Evolutionary conservation across 1,139 yeast species (phyloP).

Genomic region (Suhomyces coccinellae): DNA sequence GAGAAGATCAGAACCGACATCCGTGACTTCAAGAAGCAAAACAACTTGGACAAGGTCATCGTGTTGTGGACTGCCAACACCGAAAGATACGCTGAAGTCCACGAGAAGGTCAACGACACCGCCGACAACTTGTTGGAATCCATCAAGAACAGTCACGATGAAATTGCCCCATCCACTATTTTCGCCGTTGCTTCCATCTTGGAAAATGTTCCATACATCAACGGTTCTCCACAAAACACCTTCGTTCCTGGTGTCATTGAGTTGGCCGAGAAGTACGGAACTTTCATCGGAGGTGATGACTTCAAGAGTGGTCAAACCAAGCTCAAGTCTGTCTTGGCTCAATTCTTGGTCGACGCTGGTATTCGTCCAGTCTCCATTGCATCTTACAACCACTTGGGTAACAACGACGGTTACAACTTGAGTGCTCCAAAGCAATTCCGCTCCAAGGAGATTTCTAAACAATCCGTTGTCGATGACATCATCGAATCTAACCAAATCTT

Average conservation of each 20-base stretch:
- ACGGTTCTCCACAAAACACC: slow-evolving; percentile 97
- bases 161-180: slow-evolving; percentile 86
- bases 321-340: slow-evolving; percentile 91
- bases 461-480: slow-evolving; percentile 92
- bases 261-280: slow-evolving; percentile 73
- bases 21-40: slow-evolving; percentile 69
- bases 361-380: slow-evolving; percentile 93
- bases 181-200: slow-evolving; percentile 92
- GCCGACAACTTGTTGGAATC: slow-evolving; percentile 75
- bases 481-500: slow-evolving; percentile 84
- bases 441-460: slow-evolving; percentile 92
- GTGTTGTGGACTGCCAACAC: slow-evolving; percentile 98
- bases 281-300: slow-evolving; percentile 95
- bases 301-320: slow-evolving; percentile 97
- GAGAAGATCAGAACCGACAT: slow-evolving; percentile 85
- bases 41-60: slow-evolving; percentile 80
- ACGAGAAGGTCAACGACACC: slow-evolving; percentile 83
- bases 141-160: slow-evolving; percentile 76
- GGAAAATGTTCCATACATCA: slow-evolving; percentile 85
- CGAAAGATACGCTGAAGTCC: slow-evolving; percentile 82
- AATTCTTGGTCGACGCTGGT: slow-evolving; percentile 95
- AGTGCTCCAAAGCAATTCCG: slow-evolving; percentile 91
- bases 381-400: slow-evolving; percentile 93
- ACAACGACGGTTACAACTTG: slow-evolving; percentile 92
- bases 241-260: slow-evolving; percentile 94